These are phyloP conservation scores for Maudiozyma turicensis DNA, from an alignment of 805 yeast species.

Conservation along the genomic window DNA sequence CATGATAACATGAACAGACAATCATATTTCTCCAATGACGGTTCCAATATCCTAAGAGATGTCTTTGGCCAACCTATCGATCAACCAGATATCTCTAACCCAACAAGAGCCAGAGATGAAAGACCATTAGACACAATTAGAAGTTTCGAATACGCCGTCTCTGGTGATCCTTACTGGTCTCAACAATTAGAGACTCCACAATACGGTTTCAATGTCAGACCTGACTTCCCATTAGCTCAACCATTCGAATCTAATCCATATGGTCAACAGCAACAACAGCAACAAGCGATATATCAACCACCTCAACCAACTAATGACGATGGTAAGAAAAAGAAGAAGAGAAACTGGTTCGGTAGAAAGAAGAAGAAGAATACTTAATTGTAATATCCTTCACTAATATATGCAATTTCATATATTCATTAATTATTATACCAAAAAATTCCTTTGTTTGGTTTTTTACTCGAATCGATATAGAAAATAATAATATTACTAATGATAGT, in stretches of 20 bases:
- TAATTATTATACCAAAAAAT: neutral
- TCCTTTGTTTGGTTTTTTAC: too few species aligned
- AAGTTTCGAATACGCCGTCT: slow-evolving; percentile 85
- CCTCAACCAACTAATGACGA: slow-evolving; percentile 30
- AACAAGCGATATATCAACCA: slow-evolving; percentile 56
- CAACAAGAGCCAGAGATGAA: slow-evolving; percentile 87
- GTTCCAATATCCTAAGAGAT: slow-evolving; percentile 47
- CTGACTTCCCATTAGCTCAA: slow-evolving; percentile 39
- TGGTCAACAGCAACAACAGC: slow-evolving; percentile 20
- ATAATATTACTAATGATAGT: too few species aligned
- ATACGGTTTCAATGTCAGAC: slow-evolving; percentile 80
- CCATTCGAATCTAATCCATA: slow-evolving; percentile 3
- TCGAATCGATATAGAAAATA: too few species aligned
- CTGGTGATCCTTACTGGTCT: slow-evolving; percentile 61
- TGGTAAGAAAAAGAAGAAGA: slow-evolving; percentile 52
- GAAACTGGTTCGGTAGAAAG: slow-evolving; percentile 69
- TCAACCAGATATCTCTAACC: slow-evolving; percentile 83
- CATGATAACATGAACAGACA: slow-evolving; percentile 30
- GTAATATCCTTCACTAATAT: neutral
- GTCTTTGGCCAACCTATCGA: slow-evolving; percentile 76
- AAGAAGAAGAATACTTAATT: slow-evolving; percentile 29
- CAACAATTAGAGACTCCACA: slow-evolving; percentile 72
- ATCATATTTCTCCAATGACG: slow-evolving; percentile 30
- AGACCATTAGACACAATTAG: slow-evolving; percentile 95
- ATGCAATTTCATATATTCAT: neutral